Evolutionary conservation across 2,329 filamentous ascomycete genomes (phyloP).

Genomic region (Zasmidium cellare): DNA sequence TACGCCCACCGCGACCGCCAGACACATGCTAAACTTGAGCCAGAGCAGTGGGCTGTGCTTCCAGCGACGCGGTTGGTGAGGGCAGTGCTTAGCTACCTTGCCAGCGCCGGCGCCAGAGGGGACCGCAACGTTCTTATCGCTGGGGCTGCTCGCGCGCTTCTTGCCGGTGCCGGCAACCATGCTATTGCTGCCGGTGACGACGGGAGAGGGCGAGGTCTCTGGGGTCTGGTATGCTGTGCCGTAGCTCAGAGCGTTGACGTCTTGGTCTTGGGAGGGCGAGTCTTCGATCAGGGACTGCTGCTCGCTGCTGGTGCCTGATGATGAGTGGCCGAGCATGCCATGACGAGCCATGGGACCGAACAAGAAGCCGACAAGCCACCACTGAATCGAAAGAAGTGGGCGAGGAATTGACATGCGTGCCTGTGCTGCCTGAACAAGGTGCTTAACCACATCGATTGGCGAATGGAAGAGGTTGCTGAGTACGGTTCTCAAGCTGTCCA

Average conservation of each 20-base stretch:
- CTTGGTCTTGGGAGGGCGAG: slow-evolving; percentile 4
- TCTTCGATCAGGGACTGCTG: slow-evolving; percentile 12
- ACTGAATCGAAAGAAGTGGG: slow-evolving; percentile 34
- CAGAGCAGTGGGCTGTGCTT: slow-evolving; percentile 42
- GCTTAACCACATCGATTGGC: slow-evolving; percentile 32
- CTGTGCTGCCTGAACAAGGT: slow-evolving; percentile 32
- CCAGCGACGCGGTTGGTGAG: slow-evolving; percentile 8
- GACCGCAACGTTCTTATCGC: not conserved
- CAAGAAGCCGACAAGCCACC: slow-evolving; percentile 35
- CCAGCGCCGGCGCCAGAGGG: not conserved
- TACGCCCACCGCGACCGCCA: slow-evolving; percentile 50
- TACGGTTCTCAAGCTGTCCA: slow-evolving; percentile 25
- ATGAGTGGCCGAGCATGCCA: not conserved
- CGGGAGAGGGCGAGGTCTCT: slow-evolving; percentile 12
- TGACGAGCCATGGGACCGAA: slow-evolving; percentile 35
- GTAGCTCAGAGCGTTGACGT: slow-evolving; percentile 22
- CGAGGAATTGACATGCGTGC: slow-evolving; percentile 28
- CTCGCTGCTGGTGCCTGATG: not conserved
- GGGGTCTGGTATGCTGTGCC: slow-evolving; percentile 26
- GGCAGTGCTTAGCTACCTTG: not conserved
- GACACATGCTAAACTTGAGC: slow-evolving; percentile 49
- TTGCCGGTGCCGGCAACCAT: slow-evolving; percentile 26
- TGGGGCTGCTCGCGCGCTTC: slow-evolving; percentile 20
- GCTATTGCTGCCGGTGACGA: slow-evolving; percentile 5
- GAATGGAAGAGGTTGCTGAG: slow-evolving; percentile 31